Base-by-base conservation (phyloP, 2,329 filamentous ascomycete species). In the Aspergillus flavus region DNA sequence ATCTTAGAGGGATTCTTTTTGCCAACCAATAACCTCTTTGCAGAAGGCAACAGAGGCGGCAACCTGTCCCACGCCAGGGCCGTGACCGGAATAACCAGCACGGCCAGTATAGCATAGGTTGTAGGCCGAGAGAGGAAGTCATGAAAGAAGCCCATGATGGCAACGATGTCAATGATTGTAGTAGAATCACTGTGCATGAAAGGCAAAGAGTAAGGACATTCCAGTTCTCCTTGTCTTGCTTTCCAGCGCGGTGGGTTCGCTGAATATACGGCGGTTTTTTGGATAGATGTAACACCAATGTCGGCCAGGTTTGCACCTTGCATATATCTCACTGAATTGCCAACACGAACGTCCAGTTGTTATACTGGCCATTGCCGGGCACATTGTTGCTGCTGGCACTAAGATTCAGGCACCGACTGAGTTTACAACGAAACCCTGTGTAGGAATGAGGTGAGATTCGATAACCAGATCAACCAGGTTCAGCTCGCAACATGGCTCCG, bases 1-100 rank as follows among this genome's bases (percentile, higher is more conserved):
- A 65, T 46, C 4, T 52, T 39, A 36, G 63, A 58, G 3, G 67
- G 66, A 5, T 65, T 46, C 57, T 62, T 68, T 48, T 56, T 62
- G 10, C 68, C 66, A 21, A 68, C 67, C 55, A 68, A 43, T 43
- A 43, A 43, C 41, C 19, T n/a, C 41, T 21, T 43, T 43, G 7
- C 41, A 11, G 41, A 43, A 11, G 41, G 41, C 41, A 43, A 10
- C 2, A 43, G 9, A 21, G 10, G 19, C 41, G 41, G 41, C 19
- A 43, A 10, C 6, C 41, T 43, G 41, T 43, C 41, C 41, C 19
- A 43, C n/a, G 19, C 41, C 41, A 43, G 41, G 14, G 41, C 41
- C 3, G 9, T 43, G 41, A 43, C 41, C 3, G 41, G 19, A 21
- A 43, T 43, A 43, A 21, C 19, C 19, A 43, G 19, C 7, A 21